Conservation (phyloP, 2,329 filamentous ascomycete species). For the Xylaria sp. region DNA sequence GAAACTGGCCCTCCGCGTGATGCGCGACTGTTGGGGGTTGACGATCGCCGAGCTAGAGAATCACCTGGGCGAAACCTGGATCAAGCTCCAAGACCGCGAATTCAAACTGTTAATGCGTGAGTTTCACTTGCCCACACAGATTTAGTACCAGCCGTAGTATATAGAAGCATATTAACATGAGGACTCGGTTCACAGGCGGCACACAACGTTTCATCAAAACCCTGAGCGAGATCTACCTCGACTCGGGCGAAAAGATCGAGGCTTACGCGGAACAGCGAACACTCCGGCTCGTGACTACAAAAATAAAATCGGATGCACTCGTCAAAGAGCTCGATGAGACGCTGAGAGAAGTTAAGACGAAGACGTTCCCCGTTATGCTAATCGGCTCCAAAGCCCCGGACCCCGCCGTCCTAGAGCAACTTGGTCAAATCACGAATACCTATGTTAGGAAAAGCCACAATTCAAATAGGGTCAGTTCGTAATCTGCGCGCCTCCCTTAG, state of each 20-base stretch:
- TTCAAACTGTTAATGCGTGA: slow-evolving; percentile 61
- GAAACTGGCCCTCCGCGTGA: slow-evolving; percentile 55
- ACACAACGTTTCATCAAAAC: slow-evolving; percentile 51
- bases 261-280: slow-evolving; percentile 45
- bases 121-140: slow-evolving; percentile 31
- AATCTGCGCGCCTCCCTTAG: not conserved
- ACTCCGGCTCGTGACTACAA: slow-evolving; percentile 54
- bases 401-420: slow-evolving; percentile 49
- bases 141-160: not conserved
- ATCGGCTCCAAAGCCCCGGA: slow-evolving; percentile 43
- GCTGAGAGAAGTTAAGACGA: slow-evolving; percentile 45
- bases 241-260: slow-evolving; percentile 54
- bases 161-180: not conserved
- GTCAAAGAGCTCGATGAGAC: slow-evolving; percentile 50
- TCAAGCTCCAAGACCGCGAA: slow-evolving; percentile 55
- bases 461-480: slow-evolving; percentile 42
- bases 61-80: slow-evolving; percentile 54
- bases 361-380: slow-evolving; percentile 43
- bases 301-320: slow-evolving; percentile 51
- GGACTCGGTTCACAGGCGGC: slow-evolving; percentile 47
- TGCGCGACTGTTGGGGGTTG: slow-evolving; percentile 64
- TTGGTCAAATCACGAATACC: slow-evolving; percentile 54
- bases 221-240: slow-evolving; percentile 48
- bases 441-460: slow-evolving; percentile 39
- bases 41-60: slow-evolving; percentile 59